phyloP scores from a whole-genome alignment of 805 yeast species.

The Yamadazyma nakazawae region DNA sequence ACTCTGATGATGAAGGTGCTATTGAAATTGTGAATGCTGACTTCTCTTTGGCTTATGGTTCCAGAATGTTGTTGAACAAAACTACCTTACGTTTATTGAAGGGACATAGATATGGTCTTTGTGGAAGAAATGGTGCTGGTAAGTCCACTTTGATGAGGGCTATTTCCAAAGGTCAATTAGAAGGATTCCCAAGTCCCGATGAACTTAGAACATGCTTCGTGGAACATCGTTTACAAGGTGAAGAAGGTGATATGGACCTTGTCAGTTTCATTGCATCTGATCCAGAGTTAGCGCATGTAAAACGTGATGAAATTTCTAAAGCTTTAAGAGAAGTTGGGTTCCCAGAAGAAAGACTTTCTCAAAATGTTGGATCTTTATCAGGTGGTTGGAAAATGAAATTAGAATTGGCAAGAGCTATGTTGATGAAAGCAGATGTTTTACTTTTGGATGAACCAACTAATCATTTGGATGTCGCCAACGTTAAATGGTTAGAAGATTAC shows the following conservation, averaged over 20 bases:
- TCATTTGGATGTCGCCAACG: slow-evolving; percentile 93
- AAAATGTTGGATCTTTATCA: slow-evolving; percentile 88
- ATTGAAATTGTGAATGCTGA: slow-evolving; percentile 90
- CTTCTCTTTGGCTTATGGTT: slow-evolving; percentile 95
- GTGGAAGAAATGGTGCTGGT: slow-evolving; percentile 99
- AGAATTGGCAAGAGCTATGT: slow-evolving; percentile 98
- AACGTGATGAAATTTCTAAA: slow-evolving; percentile 64
- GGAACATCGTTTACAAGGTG: slow-evolving; percentile 94
- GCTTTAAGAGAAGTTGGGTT: slow-evolving; percentile 88
- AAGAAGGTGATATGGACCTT: slow-evolving; percentile 86
- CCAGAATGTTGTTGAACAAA: slow-evolving; percentile 93
- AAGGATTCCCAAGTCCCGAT: slow-evolving; percentile 92
- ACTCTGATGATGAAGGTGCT: slow-evolving; percentile 71
- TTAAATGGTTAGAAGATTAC: slow-evolving; percentile 91
- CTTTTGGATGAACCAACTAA: slow-evolving; percentile 97
- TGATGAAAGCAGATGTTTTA: slow-evolving; percentile 93
- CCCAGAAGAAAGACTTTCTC: slow-evolving; percentile 83
- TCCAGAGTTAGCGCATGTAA: slow-evolving; percentile 67
- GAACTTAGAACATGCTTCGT: slow-evolving; percentile 91
- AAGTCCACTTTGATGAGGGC: slow-evolving; percentile 97
- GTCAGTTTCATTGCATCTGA: slow-evolving; percentile 86
- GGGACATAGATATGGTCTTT: slow-evolving; percentile 96
- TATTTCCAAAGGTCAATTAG: slow-evolving; percentile 92
- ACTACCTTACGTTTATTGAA: slow-evolving; percentile 81
- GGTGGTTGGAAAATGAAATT: slow-evolving; percentile 99